Base-by-base conservation (phyloP, 2,329 filamentous ascomycete genomes). In the Rutstroemia sp. region DNA sequence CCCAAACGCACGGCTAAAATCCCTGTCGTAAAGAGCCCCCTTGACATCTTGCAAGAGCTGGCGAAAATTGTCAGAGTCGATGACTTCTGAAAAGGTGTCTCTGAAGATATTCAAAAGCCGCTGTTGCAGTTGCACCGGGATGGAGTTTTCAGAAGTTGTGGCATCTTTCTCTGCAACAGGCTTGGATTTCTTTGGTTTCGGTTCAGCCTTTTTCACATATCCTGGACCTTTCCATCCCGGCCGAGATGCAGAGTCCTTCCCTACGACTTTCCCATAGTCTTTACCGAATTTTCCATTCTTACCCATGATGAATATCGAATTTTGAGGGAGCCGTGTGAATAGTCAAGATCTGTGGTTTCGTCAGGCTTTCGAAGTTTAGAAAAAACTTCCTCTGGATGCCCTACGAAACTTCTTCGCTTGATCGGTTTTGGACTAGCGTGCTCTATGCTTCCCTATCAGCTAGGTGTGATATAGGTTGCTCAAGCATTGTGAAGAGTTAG, bases 1-100 rank as follows among this genome's bases (percentile, higher is more conserved):
- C 0, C 83, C 84, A 73, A 97, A 99, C 0, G 92, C 92, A 16
- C 76, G 74, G 12, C 78, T 78, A 72, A 97, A 97, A 69, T 97
- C 89, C 34, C 94, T 83, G 57, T 88, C 84, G 70, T 87, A 97
- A 8, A 99, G 78, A 61, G 92, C 89, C 7, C 84, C 78, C 71
- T 97, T 99, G 60, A 97, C 82, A 52, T 86, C 82, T 68, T 96
- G 92, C 19, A 97, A 78, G 3, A 84, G 71, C 1, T 76, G 67
- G 30, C 77, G 70, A 49, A 84, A 76, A n/a, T 65, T 62, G 6
- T 73, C 70, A 2, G 76, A 76, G 8, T 70, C 66, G 50, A 85
- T 73, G 6, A 78, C 69, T 2, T 72, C 70, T 12, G 72, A 67
- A 64, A 94, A 88, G 0, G 87, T 77, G 58, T 80, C 73, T 57